Percentiles rank a stretch among this genome's conserved stretches.
Conservation (phyloP, 805 yeast species). For the Kurtzmaniella cleridarum region DNA sequence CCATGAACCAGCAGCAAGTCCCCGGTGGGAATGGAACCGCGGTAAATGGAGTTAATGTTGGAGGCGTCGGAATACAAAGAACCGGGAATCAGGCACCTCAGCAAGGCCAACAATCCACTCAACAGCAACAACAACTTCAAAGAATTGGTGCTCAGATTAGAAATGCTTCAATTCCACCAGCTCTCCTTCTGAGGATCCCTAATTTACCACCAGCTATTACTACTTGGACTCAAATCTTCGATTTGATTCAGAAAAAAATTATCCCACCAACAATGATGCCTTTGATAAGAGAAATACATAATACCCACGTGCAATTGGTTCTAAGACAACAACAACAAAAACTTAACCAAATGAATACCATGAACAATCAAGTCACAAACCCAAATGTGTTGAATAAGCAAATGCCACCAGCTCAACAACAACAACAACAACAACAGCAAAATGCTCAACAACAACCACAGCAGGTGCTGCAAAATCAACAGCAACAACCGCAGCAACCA, state of each 20-base stretch:
- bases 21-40: background rate
- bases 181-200: conserved; percentile 61
- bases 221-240: conserved; percentile 78
- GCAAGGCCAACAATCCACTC: conserved; percentile 2
- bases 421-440: conserved; percentile 9
- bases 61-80: background rate
- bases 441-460: conserved; percentile 7
- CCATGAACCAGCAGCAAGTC: too few relatives aligned
- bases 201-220: conserved; percentile 71
- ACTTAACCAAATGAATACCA: background rate
- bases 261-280: conserved; percentile 55
- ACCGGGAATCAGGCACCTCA: background rate
- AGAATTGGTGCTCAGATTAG: conserved; percentile 43
- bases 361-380: conserved; percentile 20
- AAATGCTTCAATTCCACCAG: conserved; percentile 67
- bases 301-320: conserved; percentile 57
- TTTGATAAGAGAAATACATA: conserved; percentile 60
- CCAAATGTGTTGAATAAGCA: conserved; percentile 10
- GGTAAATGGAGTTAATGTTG: conserved; percentile 1
- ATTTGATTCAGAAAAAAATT: conserved; percentile 52
- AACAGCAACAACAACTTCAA: conserved; percentile 29
- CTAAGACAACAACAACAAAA: conserved; percentile 46
- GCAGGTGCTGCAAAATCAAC: conserved; percentile 7
- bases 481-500: conserved; percentile 1
- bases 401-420: conserved; percentile 9